phyloP scores from a whole-genome alignment of 495 filamentous ascomycete genomes.

The Tuber brumale region DNA sequence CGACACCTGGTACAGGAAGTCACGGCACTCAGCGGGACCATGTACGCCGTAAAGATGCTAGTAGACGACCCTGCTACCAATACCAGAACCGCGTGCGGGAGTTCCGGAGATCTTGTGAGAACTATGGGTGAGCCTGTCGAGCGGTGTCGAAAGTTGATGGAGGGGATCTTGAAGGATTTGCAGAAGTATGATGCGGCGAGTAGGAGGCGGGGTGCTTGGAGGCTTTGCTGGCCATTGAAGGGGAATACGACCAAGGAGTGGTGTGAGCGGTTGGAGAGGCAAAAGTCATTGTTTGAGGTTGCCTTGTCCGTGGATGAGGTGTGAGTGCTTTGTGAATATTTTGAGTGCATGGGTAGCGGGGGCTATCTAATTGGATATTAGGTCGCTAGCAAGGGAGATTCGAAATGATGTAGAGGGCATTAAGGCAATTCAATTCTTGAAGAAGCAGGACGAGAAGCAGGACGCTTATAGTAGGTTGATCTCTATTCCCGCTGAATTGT shows the following conservation, averaged over 20 bases:
- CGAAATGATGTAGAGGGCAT: slow-evolving; percentile 6
- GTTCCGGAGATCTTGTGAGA: not conserved
- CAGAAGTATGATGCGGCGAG: slow-evolving; percentile 5
- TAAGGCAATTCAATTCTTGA: not conserved
- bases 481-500: not conserved
- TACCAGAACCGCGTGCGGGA: not conserved
- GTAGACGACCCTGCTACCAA: not conserved
- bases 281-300: slow-evolving; percentile 21
- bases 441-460: not conserved
- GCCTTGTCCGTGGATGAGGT: slow-evolving; percentile 17
- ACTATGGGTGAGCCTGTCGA: slow-evolving; percentile 4
- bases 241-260: slow-evolving; percentile 7
- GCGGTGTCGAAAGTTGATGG: slow-evolving; percentile 5
- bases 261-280: slow-evolving; percentile 12
- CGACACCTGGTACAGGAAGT: slow-evolving; percentile 11
- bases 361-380: not conserved
- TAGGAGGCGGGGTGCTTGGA: not conserved
- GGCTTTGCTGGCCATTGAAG: slow-evolving; percentile 14
- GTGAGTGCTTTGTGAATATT: slow-evolving; percentile 3
- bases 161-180: not conserved
- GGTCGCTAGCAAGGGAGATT: slow-evolving; percentile 12
- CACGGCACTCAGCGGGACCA: slow-evolving; percentile 7
- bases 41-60: not conserved
- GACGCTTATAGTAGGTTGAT: not conserved
- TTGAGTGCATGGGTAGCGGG: not conserved